Conservation (phyloP, 192 early-diverging fungal species). For the Oehlia diaphana region DNA sequence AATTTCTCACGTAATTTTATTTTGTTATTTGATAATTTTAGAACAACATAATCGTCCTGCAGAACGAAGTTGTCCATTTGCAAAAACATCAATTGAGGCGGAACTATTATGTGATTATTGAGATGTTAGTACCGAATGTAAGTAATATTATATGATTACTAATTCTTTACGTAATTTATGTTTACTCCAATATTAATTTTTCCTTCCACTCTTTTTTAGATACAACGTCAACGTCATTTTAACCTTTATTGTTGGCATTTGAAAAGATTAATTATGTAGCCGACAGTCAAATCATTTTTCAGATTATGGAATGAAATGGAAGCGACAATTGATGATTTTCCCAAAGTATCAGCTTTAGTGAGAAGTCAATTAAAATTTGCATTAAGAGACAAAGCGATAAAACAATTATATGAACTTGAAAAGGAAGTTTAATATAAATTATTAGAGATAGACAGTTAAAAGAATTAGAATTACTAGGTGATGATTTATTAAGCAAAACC, state of each 20-base stretch:
- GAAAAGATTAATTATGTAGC: conserved; percentile 53
- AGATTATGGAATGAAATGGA: conserved; percentile 68
- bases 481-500: conserved; percentile 60
- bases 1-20: conserved; percentile 9
- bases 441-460: conserved; percentile 67
- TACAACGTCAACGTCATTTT: conserved; percentile 53
- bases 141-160: not conserved
- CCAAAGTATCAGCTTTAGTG: conserved; percentile 57
- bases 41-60: conserved; percentile 46
- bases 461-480: conserved; percentile 67
- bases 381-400: conserved; percentile 33
- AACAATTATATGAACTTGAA: conserved; percentile 52
- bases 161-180: too few species aligned
- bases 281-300: conserved; percentile 52
- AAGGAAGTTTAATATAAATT: conserved; percentile 54
- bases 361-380: conserved; percentile 61
- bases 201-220: conserved; percentile 31
- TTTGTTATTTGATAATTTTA: conserved; percentile 38
- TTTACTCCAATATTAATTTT: too few species aligned
- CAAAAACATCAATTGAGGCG: conserved; percentile 59
- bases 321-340: conserved; percentile 48
- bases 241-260: conserved; percentile 64
- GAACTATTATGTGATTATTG: conserved; percentile 70
- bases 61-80: conserved; percentile 60
- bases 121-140: conserved; percentile 68